A percentile compares a stretch with the other conserved stretches of the same genome.
Conservation (phyloP, 768 basidiomycete species). For the Leccinum barrowsii region DNA sequence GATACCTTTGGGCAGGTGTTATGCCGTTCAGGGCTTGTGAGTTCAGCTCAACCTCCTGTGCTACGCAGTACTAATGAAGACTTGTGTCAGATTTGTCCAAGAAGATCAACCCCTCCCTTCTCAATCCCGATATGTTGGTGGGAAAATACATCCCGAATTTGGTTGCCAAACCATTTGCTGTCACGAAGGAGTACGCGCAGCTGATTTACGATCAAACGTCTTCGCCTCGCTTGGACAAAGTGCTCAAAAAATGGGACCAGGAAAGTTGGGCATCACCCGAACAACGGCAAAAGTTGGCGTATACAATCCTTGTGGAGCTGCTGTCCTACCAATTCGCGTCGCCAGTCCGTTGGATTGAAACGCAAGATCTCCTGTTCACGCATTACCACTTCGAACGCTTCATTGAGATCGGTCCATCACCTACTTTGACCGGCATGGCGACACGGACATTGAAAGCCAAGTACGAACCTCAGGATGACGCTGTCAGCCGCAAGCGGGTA, state of each 20-base stretch:
- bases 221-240: constrained; percentile 91
- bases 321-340: constrained; percentile 98
- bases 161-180: constrained; percentile 82
- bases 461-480: constrained; percentile 88
- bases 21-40: constrained; percentile 95
- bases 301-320: constrained; percentile 93
- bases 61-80: neutral
- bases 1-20: constrained; percentile 98
- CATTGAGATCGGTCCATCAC: constrained; percentile 94
- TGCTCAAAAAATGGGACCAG: constrained; percentile 91
- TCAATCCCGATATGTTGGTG: constrained; percentile 92
- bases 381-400: constrained; percentile 87
- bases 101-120: constrained; percentile 89
- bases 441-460: constrained; percentile 87
- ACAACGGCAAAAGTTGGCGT: constrained; percentile 91
- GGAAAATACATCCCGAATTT: constrained; percentile 98
- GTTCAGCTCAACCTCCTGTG: constrained; percentile 29
- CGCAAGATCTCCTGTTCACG: constrained; percentile 90
- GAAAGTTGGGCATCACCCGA: constrained; percentile 80
- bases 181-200: constrained; percentile 85
- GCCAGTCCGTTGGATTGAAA: constrained; percentile 99
- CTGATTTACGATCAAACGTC: constrained; percentile 95
- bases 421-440: constrained; percentile 95
- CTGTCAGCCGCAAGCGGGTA: constrained; percentile 68
- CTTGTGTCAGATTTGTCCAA: constrained; percentile 76